Conservation (phyloP, 2,329 filamentous ascomycete species). For the Aspergillus tanneri region DNA sequence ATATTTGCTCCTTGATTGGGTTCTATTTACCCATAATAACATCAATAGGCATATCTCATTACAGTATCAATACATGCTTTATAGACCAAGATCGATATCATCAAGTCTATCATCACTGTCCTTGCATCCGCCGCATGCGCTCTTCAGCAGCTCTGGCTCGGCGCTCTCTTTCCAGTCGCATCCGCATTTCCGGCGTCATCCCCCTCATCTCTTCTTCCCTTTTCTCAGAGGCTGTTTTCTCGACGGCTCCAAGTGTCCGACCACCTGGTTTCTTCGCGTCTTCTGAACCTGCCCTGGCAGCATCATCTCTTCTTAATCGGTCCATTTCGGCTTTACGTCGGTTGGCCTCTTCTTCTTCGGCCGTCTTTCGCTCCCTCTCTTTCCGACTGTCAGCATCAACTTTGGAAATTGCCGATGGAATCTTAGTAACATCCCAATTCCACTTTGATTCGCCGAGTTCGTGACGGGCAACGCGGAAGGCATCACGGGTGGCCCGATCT, state of each 20-base stretch:
- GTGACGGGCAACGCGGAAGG: slow-evolving; percentile 82
- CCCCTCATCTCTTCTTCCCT: slow-evolving; percentile 82
- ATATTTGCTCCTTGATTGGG: not conserved
- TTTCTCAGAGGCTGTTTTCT: slow-evolving; percentile 75
- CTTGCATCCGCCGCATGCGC: slow-evolving; percentile 68
- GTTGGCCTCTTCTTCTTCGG: slow-evolving; percentile 66
- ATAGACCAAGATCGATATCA: no score
- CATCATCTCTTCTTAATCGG: slow-evolving; percentile 65
- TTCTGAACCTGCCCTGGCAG: slow-evolving; percentile 39
- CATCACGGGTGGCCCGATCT: slow-evolving; percentile 80
- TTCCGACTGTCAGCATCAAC: slow-evolving; percentile 69
- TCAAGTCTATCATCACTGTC: slow-evolving; percentile 17
- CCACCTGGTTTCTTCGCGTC: slow-evolving; percentile 54
- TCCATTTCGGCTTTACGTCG: slow-evolving; percentile 73
- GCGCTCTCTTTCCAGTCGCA: slow-evolving; percentile 80
- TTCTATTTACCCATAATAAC: slow-evolving; percentile 4
- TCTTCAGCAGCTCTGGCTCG: slow-evolving; percentile 90
- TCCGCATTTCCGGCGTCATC: slow-evolving; percentile 81
- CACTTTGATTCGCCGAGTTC: slow-evolving; percentile 75
- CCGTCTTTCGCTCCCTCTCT: slow-evolving; percentile 68
- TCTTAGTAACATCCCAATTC: slow-evolving; percentile 73
- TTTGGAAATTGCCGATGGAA: slow-evolving; percentile 70
- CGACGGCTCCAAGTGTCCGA: slow-evolving; percentile 57
- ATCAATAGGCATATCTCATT: not conserved
- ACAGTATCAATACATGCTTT: not conserved